Base-by-base conservation (phyloP, 2,329 filamentous ascomycete genomes). In the Cadophora gregata region DNA sequence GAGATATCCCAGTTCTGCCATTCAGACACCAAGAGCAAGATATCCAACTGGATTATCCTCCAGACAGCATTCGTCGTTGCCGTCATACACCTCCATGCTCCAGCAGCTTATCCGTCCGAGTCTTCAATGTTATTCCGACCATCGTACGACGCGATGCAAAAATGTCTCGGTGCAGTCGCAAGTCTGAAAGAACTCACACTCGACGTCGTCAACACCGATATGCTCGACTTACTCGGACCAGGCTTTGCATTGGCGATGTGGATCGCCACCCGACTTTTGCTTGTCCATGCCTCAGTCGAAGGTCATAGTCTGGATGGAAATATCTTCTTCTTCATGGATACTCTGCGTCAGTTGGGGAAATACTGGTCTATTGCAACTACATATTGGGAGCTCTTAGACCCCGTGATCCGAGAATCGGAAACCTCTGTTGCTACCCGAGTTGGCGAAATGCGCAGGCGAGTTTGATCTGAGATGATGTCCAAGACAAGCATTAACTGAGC, bases 11-110 rank as follows among this genome's bases (percentile, higher is more conserved):
- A 63, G 24, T 56, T 63, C 14, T 63, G 60, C 47, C 60, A 63
- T 25, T 63, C 60, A 3, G 60, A 63, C 16, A 63, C 48, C 47
- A 63, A 63, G n/a, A 63, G 60, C 25, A 63, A 63, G 38, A 63
- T 63, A 5, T 63, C 60, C 5, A 63, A 63, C n/a, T 63, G 60
- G 60, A 63, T 63, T 14, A 63, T 63, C 16, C 60, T 63, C n/a
- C 60, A 63, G 24, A 50, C 60, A 9, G 60, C 60, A 4, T 63
- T 63, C 21, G 60, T 63, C 31, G 60, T 63, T 1, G 60, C 60
- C 19, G 48, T 63, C 29, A 63, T 63, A 19, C 50, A 53, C 8
- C 33, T 63, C 5, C 60, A 63, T 8, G 24, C 48, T 10, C 29
- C 60, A 9, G 60, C 50, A 55, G 60, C 60, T 8, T 63, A 63